Evolutionary conservation across 2,329 filamentous ascomycete species (phyloP).

Genomic region (Alternaria hordeiaustralica): DNA sequence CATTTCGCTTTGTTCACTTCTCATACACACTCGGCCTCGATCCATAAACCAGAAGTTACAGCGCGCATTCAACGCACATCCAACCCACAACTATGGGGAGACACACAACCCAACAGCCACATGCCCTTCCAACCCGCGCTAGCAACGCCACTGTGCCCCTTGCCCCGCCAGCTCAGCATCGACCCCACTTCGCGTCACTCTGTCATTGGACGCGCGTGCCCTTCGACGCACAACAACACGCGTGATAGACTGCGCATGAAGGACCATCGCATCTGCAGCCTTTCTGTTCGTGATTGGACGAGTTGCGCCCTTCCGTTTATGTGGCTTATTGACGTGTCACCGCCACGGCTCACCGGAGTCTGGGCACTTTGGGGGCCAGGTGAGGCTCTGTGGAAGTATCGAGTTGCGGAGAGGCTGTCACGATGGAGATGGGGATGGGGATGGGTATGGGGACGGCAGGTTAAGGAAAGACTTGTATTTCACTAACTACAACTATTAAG

Average conservation of each 20-base stretch:
- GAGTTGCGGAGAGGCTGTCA: no score
- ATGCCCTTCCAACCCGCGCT: background rate
- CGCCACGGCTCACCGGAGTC: background rate
- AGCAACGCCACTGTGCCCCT: conserved; percentile 4
- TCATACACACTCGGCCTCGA: no score
- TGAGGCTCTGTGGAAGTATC: background rate
- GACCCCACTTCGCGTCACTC: background rate
- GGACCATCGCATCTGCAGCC: background rate
- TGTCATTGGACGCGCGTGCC: background rate
- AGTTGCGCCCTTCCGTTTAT: background rate
- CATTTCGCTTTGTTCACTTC: no score
- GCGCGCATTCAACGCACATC: no score
- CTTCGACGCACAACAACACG: background rate
- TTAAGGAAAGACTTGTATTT: background rate
- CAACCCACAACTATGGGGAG: rapidly evolving
- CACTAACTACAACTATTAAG: background rate
- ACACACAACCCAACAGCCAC: background rate
- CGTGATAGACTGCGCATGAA: background rate
- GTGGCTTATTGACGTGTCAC: background rate
- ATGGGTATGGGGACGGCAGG: no score
- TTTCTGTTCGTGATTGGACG: background rate
- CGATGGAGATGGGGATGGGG: no score
- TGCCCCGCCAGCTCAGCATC: background rate
- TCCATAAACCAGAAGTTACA: no score
- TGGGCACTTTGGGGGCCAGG: background rate